These are phyloP conservation scores for Avena eriantha DNA, from an alignment of 176 grass and related monocot species.

Conservation along the genomic window DNA sequence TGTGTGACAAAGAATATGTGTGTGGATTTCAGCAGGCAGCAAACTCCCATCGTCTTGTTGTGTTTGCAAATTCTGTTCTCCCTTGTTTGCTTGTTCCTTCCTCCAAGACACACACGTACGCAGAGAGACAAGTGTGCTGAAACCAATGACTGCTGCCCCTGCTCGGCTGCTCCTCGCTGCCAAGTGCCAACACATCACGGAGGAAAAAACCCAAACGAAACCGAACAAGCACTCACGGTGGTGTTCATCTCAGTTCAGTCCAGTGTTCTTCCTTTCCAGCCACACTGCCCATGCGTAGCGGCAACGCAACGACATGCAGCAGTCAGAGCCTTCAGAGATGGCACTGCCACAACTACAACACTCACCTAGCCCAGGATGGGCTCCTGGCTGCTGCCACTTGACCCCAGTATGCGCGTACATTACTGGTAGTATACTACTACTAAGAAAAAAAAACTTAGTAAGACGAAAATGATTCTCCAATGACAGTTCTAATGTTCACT, in stretches of 20 bases:
- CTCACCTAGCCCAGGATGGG: not conserved
- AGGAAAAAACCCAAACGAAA: not conserved
- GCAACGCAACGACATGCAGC: not conserved
- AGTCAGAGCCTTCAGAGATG: conserved; percentile 4
- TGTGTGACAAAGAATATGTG: not conserved
- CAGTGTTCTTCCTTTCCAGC: not conserved
- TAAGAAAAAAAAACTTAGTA: not conserved
- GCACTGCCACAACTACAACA: not conserved
- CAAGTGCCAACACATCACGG: not conserved
- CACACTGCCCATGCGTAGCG: conserved; percentile 4
- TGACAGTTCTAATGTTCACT: not conserved
- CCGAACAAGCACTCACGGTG: not conserved
- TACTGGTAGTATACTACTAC: not conserved
- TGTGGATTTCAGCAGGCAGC: not conserved
- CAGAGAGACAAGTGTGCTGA: conserved; percentile 1
- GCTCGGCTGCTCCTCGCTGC: not conserved
- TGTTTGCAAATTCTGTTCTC: not conserved
- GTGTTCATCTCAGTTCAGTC: not conserved
- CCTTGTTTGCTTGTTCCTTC: not conserved
- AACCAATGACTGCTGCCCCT: not conserved
- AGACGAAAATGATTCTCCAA: not conserved
- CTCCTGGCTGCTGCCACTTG: not conserved
- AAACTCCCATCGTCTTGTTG: not conserved
- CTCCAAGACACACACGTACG: not conserved
- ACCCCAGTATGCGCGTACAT: too few relatives aligned